Percentiles rank a stretch among this genome's conserved stretches.
phyloP scores from a whole-genome alignment of 1,284 basidiomycete genomes.

The Athelia sp. region DNA sequence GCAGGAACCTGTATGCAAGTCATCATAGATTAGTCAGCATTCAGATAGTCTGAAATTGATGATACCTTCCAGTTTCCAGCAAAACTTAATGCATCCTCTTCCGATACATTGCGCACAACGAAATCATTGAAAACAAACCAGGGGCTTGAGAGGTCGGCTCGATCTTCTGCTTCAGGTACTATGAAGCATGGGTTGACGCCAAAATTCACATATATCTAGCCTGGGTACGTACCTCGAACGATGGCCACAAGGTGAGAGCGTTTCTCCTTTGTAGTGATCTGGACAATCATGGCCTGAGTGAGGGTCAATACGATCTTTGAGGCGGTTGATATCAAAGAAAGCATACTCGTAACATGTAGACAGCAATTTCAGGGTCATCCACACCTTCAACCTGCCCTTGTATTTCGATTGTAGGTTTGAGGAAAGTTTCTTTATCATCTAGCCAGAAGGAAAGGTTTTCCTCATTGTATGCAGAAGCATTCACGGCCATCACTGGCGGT shows the following conservation, averaged over 20 bases:
- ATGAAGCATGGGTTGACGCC: background rate
- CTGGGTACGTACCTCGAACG: slow-evolving; percentile 58
- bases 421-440: slow-evolving; percentile 53
- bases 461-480: slow-evolving; percentile 76
- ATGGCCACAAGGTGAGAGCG: slow-evolving; percentile 88
- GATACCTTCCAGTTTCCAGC: slow-evolving; percentile 87
- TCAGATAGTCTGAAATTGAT: background rate
- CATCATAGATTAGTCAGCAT: too few relatives aligned
- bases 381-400: slow-evolving; percentile 54
- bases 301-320: background rate
- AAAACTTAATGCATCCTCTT: slow-evolving; percentile 86
- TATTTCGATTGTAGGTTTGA: slow-evolving; percentile 49
- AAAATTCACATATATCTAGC: background rate
- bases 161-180: slow-evolving; percentile 65
- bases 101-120: slow-evolving; percentile 77
- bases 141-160: slow-evolving; percentile 39
- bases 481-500: slow-evolving; percentile 86
- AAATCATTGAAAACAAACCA: slow-evolving; percentile 99
- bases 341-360: slow-evolving; percentile 72
- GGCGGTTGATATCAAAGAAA: background rate
- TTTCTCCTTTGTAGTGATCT: slow-evolving; percentile 75
- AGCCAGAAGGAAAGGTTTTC: slow-evolving; percentile 79
- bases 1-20: slow-evolving; percentile 66
- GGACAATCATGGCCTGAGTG: slow-evolving; percentile 72
- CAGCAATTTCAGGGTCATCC: slow-evolving; percentile 50